Percentiles rank a stretch among this genome's conserved stretches.
Conservation (phyloP, 306 rosid genomes). For the Luffa aegyptiaca region DNA sequence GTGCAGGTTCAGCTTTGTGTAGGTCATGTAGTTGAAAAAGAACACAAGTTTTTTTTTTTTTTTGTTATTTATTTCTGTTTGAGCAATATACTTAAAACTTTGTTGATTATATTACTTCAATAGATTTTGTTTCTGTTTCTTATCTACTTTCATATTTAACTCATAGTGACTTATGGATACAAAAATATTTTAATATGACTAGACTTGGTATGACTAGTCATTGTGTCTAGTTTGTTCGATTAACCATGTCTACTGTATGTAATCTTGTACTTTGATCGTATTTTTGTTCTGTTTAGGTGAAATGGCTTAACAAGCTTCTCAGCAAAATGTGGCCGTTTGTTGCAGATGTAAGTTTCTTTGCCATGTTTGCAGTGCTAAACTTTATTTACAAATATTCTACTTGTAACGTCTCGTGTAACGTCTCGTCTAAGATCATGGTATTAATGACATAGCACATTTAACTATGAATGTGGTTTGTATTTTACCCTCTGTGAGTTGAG, state of each 20-base stretch:
- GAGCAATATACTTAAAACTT: background rate
- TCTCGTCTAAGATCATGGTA: background rate
- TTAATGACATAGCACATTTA: background rate
- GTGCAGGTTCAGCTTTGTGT: background rate
- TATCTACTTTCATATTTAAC: background rate
- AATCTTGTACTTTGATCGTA: background rate
- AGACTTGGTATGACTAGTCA: too few species aligned
- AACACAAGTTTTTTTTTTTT: background rate
- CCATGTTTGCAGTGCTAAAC: background rate
- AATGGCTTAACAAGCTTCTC: slow-evolving; percentile 83
- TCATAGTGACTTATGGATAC: background rate
- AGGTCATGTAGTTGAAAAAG: background rate
- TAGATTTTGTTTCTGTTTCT: background rate
- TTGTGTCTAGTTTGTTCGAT: too few species aligned
- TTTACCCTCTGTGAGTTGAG: background rate
- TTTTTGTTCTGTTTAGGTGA: slow-evolving; percentile 44
- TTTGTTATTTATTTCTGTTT: background rate
- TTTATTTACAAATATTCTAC: background rate
- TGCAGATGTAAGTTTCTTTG: slow-evolving; percentile 59
- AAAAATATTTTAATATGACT: background rate
- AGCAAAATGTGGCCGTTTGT: slow-evolving; percentile 85
- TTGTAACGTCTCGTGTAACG: too few species aligned
- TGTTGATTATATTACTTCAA: background rate
- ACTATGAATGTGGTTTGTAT: background rate
- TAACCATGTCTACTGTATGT: too few species aligned